Conservation (phyloP, 495 filamentous ascomycete species). For the Thozetella sp. region DNA sequence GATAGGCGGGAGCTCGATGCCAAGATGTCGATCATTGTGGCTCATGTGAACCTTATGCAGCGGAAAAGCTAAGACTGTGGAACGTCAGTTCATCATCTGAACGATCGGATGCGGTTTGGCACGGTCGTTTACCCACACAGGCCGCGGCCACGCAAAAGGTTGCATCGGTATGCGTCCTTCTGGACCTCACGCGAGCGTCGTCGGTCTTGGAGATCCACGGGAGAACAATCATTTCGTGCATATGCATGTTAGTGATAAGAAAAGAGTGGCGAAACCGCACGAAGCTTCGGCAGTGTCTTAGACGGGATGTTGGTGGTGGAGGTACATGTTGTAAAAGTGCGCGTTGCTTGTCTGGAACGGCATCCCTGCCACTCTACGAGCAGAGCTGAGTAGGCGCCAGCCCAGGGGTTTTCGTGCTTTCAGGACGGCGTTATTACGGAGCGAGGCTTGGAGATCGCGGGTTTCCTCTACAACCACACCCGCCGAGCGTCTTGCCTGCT, state of each 20-base stretch:
- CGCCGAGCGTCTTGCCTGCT: background rate
- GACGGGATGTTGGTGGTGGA: too few species aligned
- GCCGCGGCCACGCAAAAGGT: too few species aligned
- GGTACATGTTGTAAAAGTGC: background rate
- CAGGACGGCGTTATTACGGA: background rate
- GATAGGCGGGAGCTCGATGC: background rate
- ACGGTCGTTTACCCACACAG: too few species aligned
- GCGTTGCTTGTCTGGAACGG: too few species aligned
- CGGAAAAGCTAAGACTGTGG: too few species aligned
- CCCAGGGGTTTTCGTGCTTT: background rate
- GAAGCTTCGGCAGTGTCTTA: too few species aligned
- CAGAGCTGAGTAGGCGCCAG: too few species aligned
- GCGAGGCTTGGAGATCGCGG: background rate
- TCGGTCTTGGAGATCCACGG: too few species aligned
- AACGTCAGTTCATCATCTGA: background rate
- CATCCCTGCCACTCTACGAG: slow-evolving; percentile 1
- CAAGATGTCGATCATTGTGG: background rate
- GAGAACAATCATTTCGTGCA: too few species aligned
- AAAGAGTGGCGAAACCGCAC: background rate
- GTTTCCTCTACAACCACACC: background rate
- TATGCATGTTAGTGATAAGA: background rate
- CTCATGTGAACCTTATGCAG: background rate
- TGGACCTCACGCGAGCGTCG: too few species aligned
- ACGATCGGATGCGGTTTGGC: background rate
- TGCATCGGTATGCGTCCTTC: too few species aligned